Evolutionary conservation across 176 grass and related monocot species (phyloP), one percentile per base, ranked within the genome.

Genomic region (Musa beccarii): DNA sequence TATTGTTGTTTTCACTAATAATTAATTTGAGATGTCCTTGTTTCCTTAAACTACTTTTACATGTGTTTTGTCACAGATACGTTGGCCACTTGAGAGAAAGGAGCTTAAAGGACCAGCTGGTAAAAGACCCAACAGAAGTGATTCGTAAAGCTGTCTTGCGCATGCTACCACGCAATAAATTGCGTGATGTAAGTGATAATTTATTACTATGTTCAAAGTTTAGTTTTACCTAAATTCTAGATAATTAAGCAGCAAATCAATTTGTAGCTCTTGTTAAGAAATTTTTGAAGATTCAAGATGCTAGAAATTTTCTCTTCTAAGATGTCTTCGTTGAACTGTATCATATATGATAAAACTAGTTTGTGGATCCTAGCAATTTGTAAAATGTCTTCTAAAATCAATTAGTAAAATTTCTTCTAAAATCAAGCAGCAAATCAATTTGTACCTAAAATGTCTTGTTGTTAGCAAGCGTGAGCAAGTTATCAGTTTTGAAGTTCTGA

Each of bases 81-180:
- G 23, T 99, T 77, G 95, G 95, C 24, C 70, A 94, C 86, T 76
- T 99, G 23, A 99, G 89, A 76, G 90, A 99, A 89, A 83, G 90
- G 78, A 99, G 83, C 52, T 83, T 99, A 15, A 94, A 94, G 79
- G 95, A 99, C 52, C 95, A 99, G 79, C 87, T 99, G 81, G 83
- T 80, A 75, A 99, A 93, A 79, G 88, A 99, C 68, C 95, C 95
- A 69, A 92, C 95, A 79, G 90, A 99, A 89, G 95, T 99, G 53
- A 94, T 99, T 50, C 90, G 83, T 53, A 94, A 99, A 89, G 90
- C 88, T 83, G 90, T 99, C n/a, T n/a, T 92, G 34, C 88, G 88
- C 20, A 99, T 99, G 95, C 88, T 99, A 84, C 90, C 90, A 14
- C 88, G 86, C 73, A 99, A 99, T 55, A 93, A 68, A 81, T 69